These are phyloP conservation scores for Nepenthes gracilis DNA, from an alignment of 148 eudicot genomes.

Conservation along the genomic window DNA sequence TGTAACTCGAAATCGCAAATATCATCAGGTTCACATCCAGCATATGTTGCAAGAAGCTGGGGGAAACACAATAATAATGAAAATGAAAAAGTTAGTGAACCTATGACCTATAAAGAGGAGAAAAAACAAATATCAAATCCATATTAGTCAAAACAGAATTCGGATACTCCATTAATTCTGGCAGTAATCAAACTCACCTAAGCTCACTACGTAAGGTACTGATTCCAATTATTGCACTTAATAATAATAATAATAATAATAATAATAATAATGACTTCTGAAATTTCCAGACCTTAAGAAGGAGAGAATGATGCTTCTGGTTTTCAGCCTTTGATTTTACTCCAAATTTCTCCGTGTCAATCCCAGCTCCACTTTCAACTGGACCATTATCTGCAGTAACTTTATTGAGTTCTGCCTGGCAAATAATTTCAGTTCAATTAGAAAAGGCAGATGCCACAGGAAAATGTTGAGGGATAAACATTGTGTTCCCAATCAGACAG, in stretches of 20 bases:
- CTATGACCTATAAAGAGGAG: not conserved
- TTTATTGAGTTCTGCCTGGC: conserved; percentile 79
- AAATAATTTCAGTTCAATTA: conserved; percentile 3
- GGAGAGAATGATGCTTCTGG: conserved; percentile 77
- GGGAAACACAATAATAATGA: conserved; percentile 5
- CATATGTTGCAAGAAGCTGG: conserved; percentile 75
- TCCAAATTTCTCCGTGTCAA: conserved; percentile 21
- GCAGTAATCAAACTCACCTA: not conserved
- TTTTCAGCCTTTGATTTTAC: conserved; percentile 19
- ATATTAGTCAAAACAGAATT: not conserved
- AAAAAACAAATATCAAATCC: not conserved
- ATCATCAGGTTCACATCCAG: conserved; percentile 80
- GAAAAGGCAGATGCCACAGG: not conserved
- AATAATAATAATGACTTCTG: not conserved
- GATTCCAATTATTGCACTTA: not conserved
- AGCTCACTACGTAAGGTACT: not conserved
- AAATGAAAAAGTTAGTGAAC: not conserved
- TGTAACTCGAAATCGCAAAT: conserved; percentile 97
- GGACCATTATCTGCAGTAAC: conserved; percentile 30
- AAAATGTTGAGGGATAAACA: not conserved
- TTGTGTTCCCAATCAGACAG: not conserved
- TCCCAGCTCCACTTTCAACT: conserved; percentile 26
- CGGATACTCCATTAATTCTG: too few relatives aligned
- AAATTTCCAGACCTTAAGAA: conserved; percentile 52
- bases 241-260: not conserved